Evolutionary conservation across 306 rosid species (phyloP), one percentile per base, ranked within the genome.

Genomic region (Trifolium pratense): DNA sequence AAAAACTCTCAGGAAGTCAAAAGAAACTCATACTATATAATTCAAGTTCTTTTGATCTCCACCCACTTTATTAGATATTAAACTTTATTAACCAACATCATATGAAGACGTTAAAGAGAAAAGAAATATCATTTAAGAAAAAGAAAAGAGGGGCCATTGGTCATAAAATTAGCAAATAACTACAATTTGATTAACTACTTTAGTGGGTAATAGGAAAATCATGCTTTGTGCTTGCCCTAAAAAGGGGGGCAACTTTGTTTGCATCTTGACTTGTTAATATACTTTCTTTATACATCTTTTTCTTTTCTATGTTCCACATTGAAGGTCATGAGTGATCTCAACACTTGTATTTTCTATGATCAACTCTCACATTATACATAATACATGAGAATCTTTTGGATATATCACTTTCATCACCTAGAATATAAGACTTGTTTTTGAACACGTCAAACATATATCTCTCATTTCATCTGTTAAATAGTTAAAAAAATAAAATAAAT

Each of bases 161-260:
- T 61, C 66, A 61, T 23, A 32, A 61, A 31, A 29, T 29, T 29
- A 29, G 9, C 2, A 36, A 36, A 61, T 61, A 31, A 32, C 66
- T 61, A 32, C 66, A 61, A 64, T 17, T 17, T 62, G 68, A 64
- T 64, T 64, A 18, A 17, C 15, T 39, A 39, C 69, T 39, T 39
- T 61, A 32, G 69, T 64, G 29, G 32, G 13, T 64, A 64, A n/a
- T n/a, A n/a, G n/a, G n/a, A n/a, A n/a, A 64, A 64, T 64, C 52
- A 64, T 64, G 69, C 15, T 63, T 39, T 64, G 51, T 64, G 32
- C 18, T 64, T 64, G 52, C 17, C 32, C 49, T 29, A 29, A 29
- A 29, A 29, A 29, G 32, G 4, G 32, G 52, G 69, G 52, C 29
- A 64, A 39, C 13, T n/a, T 64, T 37, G 49, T 20, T 39, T 39